Evolutionary conservation across 345 rosid species (phyloP).

Genomic region (Leavenworthia alabamica): DNA sequence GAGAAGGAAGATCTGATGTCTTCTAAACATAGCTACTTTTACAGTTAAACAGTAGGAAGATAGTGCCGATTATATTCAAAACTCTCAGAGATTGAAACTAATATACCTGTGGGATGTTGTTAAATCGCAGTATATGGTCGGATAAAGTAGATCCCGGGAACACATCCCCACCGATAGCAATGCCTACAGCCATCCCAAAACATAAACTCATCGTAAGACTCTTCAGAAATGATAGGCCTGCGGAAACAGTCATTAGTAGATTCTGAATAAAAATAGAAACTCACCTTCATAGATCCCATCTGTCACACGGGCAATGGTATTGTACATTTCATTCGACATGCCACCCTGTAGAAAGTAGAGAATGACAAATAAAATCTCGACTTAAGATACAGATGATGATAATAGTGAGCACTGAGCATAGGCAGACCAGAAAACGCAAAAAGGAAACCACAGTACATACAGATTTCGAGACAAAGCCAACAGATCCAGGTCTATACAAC

Average conservation of each 20-base stretch:
- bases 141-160: slow-evolving; percentile 95
- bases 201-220: not conserved
- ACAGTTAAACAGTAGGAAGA: not conserved
- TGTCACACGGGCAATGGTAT: slow-evolving; percentile 81
- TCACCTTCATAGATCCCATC: slow-evolving; percentile 95
- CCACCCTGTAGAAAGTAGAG: slow-evolving; percentile 59
- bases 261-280: not conserved
- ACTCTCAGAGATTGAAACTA: not conserved
- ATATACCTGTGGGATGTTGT: slow-evolving; percentile 90
- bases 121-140: slow-evolving; percentile 84
- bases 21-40: not conserved
- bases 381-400: not conserved
- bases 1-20: not conserved
- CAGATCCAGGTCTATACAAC: slow-evolving; percentile 94
- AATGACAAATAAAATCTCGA: not conserved
- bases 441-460: slow-evolving; percentile 38
- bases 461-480: slow-evolving; percentile 97
- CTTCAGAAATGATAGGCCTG: not conserved
- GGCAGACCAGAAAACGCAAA: not conserved
- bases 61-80: not conserved
- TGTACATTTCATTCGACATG: slow-evolving; percentile 96
- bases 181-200: slow-evolving; percentile 48
- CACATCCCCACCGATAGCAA: slow-evolving; percentile 98
- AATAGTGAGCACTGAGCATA: slow-evolving; percentile 5
- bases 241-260: not conserved